Base-by-base conservation (phyloP, 2,329 filamentous ascomycete genomes). In the Byssothecium circinans region DNA sequence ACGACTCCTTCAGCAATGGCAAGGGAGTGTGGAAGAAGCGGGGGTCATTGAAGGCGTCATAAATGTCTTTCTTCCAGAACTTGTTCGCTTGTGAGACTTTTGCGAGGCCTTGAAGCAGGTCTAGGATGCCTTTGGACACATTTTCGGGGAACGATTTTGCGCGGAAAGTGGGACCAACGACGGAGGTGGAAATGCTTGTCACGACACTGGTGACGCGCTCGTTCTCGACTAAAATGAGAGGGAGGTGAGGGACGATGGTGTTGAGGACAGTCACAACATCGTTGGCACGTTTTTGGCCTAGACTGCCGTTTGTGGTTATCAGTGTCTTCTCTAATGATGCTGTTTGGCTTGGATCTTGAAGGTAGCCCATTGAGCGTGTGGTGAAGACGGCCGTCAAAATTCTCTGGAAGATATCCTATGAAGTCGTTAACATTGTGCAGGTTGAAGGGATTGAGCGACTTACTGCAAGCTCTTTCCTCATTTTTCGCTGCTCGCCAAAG, bases 311-410 rank as follows among this genome's bases (percentile, higher is more conserved):
- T 2, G 64, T 65, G 12, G 41, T 37, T 2, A 45, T 22, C 7
- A 45, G 32, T 5, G 48, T 23, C 42, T 68, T 68, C 17, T 65
- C 61, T 14, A 35, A 42, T 10, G 52, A 43, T 27, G 45, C 54
- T 14, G 74, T 64, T 34, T 76, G 64, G n/a, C 67, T 68, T 11
- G 65, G 62, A 32, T 89, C 80, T 49, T 83, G 86, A 0, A 84
- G 74, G 56, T 90, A 87, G 2, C 84, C 85, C 57, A 90, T 79
- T 1, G 91, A 90, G 33, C 89, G 84, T 8, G 90, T 95, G 0
- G 94, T 96, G 67, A 97, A 96, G 2, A 95, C 87, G n/a, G 92
- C 94, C 3, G 91, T 89, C 12, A 99, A 79, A 1, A 99, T 81
- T 14, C 91, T 82, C 11, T 94, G 78, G 65, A 97, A 95, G 1